Evolutionary conservation across 2,329 filamentous ascomycete species (phyloP), one percentile per base, ranked within the genome.

Genomic region (Pestalotiopsis sp.): DNA sequence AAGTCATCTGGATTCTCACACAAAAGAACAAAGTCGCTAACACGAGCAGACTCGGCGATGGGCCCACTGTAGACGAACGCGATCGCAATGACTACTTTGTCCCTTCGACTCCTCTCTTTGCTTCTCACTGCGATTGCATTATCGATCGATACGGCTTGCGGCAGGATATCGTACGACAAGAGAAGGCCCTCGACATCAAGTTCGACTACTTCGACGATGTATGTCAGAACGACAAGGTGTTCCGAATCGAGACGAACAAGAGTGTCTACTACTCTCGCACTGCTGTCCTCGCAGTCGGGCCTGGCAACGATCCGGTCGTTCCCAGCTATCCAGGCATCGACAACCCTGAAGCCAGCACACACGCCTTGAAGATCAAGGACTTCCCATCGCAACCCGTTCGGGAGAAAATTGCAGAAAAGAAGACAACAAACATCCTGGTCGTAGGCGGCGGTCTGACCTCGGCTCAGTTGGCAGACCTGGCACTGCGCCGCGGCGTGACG

Each of bases 381-480:
- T 88, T 92, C 62, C 89, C 91, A 0, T 85, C 87, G 64, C 77
- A 81, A 0, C 75, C 85, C 2, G 79, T 93, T 0, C 78, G 79
- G 20, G 73, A 78, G 0, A 89, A 88, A 67, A 87, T 93, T 11
- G 79, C 81, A 5, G 77, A 79, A 1, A 79, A 80, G 4, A 74
- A 79, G 68, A 70, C 78, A n/a, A 93, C 91, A 0, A 90, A 90
- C 69, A 78, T 95, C 7, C 83, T 94, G 7, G 85, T 95, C 9
- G 84, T 95, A 4, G 92, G 92, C 2, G 93, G 93, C 1, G 93
- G 93, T 0, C 80, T 95, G 3, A 94, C 93, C 0, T 92, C 91
- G 25, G 91, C 92, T 0, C 93, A 95, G 76, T 83, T 95, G 20
- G 85, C 89, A 0, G 91, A 94, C 74, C 83, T 92, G 61, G 88